Evolutionary conservation across 768 basidiomycete genomes (phyloP), one percentile per base, ranked within the genome.

Genomic region (Tricholoma matsutake): DNA sequence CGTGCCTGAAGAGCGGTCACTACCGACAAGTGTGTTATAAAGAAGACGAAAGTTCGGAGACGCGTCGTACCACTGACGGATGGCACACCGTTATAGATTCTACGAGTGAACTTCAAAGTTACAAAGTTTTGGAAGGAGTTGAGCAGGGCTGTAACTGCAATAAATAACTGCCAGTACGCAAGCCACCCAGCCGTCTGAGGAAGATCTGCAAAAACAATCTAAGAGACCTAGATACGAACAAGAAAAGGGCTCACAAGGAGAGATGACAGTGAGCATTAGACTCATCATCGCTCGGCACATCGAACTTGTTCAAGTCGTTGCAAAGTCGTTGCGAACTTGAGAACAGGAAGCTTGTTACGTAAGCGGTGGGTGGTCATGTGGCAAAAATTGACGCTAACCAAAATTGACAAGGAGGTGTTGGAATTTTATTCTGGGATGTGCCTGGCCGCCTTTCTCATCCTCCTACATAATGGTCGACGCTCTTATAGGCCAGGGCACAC

Each of bases 1-100:
- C 96, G 84, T 37, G 92, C 90, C 65, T 96, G 92, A 18, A 98
- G 81, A 16, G 81, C 74, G 6, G 93, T 95, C 10, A 99, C 96
- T 96, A 14, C 20, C 28, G 57, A 64, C 25, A 59, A 39, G 16
- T 57, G 2, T 22, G 31, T 31, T 25, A 18, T 32, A 34, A 3
- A 51, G 31, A 10, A 35, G 35, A 28, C 6, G 43, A 52, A 58
- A 32, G 20, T 8, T 18, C 35, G 63, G 32, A 13, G 56, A 18
- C 22, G 56, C 60, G 54, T 59, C 67, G 57, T 63, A 83, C 84
- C 75, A 57, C 75, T 73, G 18, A 65, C 62, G 8, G 77, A 68
- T 31, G 77, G 72, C 3, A 79, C 73, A 61, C 47, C 47, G 10
- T 79, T 81, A 72, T 98, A 98, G 9, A 98, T 79, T 68, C 81